Percentiles rank a stretch among this genome's conserved stretches.
phyloP scores from a whole-genome alignment of 140 eudicot genomes.

The Bidens hawaiensis region DNA sequence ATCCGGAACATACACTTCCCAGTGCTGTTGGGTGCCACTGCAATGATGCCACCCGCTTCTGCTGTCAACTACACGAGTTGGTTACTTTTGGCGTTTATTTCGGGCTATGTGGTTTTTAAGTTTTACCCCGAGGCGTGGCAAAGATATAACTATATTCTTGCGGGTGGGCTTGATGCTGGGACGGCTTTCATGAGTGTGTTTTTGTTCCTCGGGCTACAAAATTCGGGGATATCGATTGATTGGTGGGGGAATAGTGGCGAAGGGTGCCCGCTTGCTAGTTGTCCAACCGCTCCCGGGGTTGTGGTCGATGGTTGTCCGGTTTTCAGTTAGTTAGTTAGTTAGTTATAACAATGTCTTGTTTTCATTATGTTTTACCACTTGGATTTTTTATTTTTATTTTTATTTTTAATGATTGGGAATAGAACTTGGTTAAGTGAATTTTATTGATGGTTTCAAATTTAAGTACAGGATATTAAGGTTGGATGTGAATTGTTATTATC shows the following conservation, averaged over 20 bases:
- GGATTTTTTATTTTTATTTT: neutral
- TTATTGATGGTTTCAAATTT: slow-evolving; percentile 4
- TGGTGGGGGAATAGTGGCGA: slow-evolving; percentile 68
- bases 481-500: too few relatives aligned
- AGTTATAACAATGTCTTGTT: neutral
- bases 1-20: slow-evolving; percentile 47
- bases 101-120: slow-evolving; percentile 40
- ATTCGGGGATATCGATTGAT: slow-evolving; percentile 21
- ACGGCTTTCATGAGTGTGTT: slow-evolving; percentile 61
- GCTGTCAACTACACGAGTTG: slow-evolving; percentile 64
- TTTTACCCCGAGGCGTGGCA: slow-evolving; percentile 44
- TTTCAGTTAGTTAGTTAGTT: slow-evolving; percentile 15
- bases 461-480: neutral
- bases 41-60: slow-evolving; percentile 60
- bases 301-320: slow-evolving; percentile 50
- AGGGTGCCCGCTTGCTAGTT: slow-evolving; percentile 60
- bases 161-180: slow-evolving; percentile 68
- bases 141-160: slow-evolving; percentile 56
- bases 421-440: neutral
- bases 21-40: slow-evolving; percentile 46
- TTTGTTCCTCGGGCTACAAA: slow-evolving; percentile 45
- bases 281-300: slow-evolving; percentile 65
- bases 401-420: neutral
- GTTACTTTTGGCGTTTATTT: slow-evolving; percentile 46
- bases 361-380: neutral